These are phyloP conservation scores for Aureobasidium sp. DNA, from an alignment of 2,329 filamentous ascomycete genomes.

Conservation along the genomic window DNA sequence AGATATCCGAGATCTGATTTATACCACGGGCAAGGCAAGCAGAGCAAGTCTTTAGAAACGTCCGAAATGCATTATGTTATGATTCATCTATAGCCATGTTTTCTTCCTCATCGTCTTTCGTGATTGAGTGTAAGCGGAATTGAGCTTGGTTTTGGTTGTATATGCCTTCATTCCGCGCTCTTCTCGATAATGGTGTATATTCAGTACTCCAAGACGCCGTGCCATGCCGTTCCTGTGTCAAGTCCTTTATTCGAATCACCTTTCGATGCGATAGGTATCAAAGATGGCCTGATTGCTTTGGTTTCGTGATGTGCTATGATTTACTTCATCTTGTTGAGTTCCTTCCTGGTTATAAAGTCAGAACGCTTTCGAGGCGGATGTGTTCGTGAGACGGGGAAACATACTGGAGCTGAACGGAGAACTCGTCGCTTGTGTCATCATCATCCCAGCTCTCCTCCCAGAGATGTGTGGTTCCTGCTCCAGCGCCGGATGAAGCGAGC, in stretches of 20 bases:
- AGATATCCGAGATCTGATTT: conserved; percentile 21
- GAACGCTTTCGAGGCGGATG: not conserved
- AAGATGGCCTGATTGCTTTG: not conserved
- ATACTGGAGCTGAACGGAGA: conserved; percentile 93
- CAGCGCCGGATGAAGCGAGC: conserved; percentile 68
- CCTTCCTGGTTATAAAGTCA: conserved; percentile 66
- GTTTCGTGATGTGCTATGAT: not conserved
- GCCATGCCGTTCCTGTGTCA: conserved; percentile 50
- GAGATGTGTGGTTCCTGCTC: conserved; percentile 66
- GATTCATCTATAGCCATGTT: not conserved
- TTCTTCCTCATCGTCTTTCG: not conserved
- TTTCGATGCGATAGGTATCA: not conserved
- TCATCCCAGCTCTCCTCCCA: conserved; percentile 99
- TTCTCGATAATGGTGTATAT: conserved; percentile 8
- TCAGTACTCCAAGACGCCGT: conserved; percentile 18
- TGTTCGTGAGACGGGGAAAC: not conserved
- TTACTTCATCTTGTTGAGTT: conserved; percentile 91
- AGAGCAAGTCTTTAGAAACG: conserved; percentile 20
- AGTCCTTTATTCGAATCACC: not conserved
- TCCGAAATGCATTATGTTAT: conserved; percentile 21
- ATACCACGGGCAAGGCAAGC: conserved; percentile 21
- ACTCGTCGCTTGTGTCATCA: conserved; percentile 97
- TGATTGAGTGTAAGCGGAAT: not conserved
- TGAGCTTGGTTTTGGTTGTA: conserved; percentile 7
- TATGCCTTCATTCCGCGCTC: not conserved